Percentiles rank a stretch among this genome's conserved stretches.
These are phyloP conservation scores for Penicillium hordei DNA, from an alignment of 2,329 filamentous ascomycete genomes.

Conservation along the genomic window DNA sequence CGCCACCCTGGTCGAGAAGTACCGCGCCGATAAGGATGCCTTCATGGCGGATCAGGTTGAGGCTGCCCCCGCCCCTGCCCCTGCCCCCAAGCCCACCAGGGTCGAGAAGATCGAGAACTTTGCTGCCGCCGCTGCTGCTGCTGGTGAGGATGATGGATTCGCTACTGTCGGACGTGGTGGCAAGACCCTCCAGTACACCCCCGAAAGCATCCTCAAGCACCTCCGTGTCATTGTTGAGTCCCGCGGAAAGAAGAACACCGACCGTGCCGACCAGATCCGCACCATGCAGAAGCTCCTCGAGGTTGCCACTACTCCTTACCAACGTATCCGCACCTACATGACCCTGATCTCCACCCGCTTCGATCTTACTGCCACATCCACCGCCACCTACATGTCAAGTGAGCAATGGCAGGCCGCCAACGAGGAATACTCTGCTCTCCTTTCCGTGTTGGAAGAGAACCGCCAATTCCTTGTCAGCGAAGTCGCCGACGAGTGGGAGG, in stretches of 20 bases:
- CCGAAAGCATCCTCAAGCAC: slow-evolving; percentile 98
- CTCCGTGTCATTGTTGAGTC: slow-evolving; percentile 90
- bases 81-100: slow-evolving; percentile 53
- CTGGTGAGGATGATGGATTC: slow-evolving; percentile 80
- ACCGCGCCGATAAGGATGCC: slow-evolving; percentile 77
- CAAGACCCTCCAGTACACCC: slow-evolving; percentile 85
- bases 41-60: slow-evolving; percentile 87
- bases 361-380: slow-evolving; percentile 78
- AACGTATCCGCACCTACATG: slow-evolving; percentile 86
- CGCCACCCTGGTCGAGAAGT: slow-evolving; percentile 80
- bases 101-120: slow-evolving; percentile 36
- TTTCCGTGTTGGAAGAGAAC: slow-evolving; percentile 76
- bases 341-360: slow-evolving; percentile 92
- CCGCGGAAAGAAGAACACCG: slow-evolving; percentile 98
- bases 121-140: slow-evolving; percentile 50
- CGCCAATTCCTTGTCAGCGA: slow-evolving; percentile 83
- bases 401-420: slow-evolving; percentile 97
- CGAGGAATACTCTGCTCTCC: slow-evolving; percentile 75
- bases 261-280: slow-evolving; percentile 89
- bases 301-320: slow-evolving; percentile 87
- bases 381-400: slow-evolving; percentile 76
- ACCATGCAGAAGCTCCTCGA: slow-evolving; percentile 95
- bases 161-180: slow-evolving; percentile 85
- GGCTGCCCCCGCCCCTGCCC: slow-evolving; percentile 47
- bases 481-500: slow-evolving; percentile 95